Base-by-base conservation (phyloP, 2,329 filamentous ascomycete genomes). In the Aspergillus sp. region DNA sequence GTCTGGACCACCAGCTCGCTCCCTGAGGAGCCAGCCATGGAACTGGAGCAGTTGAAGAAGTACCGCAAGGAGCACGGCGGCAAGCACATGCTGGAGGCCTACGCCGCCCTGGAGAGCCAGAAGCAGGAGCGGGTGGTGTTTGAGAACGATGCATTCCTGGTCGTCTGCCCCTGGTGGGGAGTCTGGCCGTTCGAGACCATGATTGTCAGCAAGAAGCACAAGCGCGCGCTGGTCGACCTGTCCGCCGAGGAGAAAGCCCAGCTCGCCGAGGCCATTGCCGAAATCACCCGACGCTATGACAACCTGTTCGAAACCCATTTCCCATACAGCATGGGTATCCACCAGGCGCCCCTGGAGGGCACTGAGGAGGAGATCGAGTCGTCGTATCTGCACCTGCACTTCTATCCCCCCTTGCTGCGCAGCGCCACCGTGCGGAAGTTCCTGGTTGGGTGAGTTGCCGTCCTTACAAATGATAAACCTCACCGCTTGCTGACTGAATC, bases 261-360 rank as follows among this genome's bases (percentile, higher is more conserved):
- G 46, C 83, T 97, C 56, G 90, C 94, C 13, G 89, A 95, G 67
- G 85, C 87, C 1, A 86, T 99, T 46, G 85, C 92, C 35, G 90
- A 96, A 72, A 85, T 96, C 35, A 92, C 94, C 13, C 83, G 90
- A 63, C 81, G 93, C 63, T 99, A 97, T 68, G 94, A 99, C 71
- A 99, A 99, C 69, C 76, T 99, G 40, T 99, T 99, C 62, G 90
- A 97, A 77, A 96, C 92, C 33, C 90, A 85, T 65, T 99, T 99
- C 66, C 94, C 94, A 0, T 99, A 99, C 73, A 96, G 89, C 72
- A 97, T 96, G 70, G 94, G 94, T 40, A 85, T 99, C 51, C 94
- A 99, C 70, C 94, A 99, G 76, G 93, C 94, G 16, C 94, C 94
- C 2, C 80, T 99, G 6, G 83, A 88, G 22, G 91, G 90, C 19